Evolutionary conservation across 768 basidiomycete species (phyloP).

Genomic region (Auricularia cornea): DNA sequence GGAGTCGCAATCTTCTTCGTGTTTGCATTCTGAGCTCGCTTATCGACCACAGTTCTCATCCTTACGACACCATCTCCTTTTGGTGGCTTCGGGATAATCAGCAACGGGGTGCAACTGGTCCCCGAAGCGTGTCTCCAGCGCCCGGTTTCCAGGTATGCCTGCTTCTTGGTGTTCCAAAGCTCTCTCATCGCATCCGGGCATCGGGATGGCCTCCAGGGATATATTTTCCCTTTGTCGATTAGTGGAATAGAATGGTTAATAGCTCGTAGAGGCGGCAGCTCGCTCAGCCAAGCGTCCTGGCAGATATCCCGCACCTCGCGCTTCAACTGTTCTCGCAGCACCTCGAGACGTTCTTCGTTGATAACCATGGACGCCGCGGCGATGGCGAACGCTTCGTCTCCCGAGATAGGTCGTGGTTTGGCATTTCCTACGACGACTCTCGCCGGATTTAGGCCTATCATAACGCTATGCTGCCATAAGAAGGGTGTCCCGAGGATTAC

Average conservation of each 20-base stretch:
- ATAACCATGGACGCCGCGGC: not conserved
- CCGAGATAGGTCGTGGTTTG: not conserved
- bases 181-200: constrained; percentile 28
- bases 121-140: constrained; percentile 5
- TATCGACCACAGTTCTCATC: constrained; percentile 4
- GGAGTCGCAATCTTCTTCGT: too few relatives aligned
- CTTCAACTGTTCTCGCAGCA: not conserved
- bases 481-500: constrained; percentile 30
- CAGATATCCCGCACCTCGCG: not conserved
- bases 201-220: constrained; percentile 22
- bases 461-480: constrained; percentile 23
- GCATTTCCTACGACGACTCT: not conserved
- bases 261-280: constrained; percentile 28
- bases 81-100: constrained; percentile 2
- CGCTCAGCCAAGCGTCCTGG: constrained; percentile 9
- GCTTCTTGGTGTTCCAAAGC: constrained; percentile 19
- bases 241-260: constrained; percentile 37
- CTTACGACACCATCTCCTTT: not conserved
- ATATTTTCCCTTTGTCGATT: constrained; percentile 25
- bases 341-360: not conserved
- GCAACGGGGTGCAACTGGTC: constrained; percentile 3
- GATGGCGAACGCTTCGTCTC: not conserved
- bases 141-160: constrained; percentile 6
- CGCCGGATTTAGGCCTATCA: constrained; percentile 17
- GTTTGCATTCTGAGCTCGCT: too few relatives aligned